These are phyloP conservation scores for Ramichloridium luteum DNA, from an alignment of 2,329 filamentous ascomycete genomes.

Conservation along the genomic window DNA sequence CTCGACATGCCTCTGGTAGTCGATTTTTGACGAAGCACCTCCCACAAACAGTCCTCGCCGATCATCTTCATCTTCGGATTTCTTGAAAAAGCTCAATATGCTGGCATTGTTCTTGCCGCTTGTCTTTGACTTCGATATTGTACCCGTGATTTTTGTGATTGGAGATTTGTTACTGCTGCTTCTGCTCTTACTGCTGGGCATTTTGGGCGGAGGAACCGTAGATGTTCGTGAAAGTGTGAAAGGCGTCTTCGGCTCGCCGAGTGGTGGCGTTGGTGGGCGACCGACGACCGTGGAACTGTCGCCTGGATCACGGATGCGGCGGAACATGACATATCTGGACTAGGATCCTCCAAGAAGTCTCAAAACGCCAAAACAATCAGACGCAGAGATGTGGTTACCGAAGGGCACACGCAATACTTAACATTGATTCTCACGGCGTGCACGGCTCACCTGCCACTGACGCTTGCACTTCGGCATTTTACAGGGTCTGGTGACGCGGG, in stretches of 20 bases:
- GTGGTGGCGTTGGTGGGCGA: constrained; percentile 41
- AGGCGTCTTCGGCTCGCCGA: constrained; percentile 17
- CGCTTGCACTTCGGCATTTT: no score
- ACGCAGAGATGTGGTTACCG: no score
- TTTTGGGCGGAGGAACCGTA: constrained; percentile 19
- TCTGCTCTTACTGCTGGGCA: constrained; percentile 19
- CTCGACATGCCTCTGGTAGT: no score
- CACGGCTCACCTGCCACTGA: no score
- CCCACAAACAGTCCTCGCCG: constrained; percentile 26
- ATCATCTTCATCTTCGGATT: constrained; percentile 29
- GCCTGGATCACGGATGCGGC: constrained; percentile 38
- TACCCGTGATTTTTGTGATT: constrained; percentile 24
- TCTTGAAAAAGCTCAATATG: constrained; percentile 44
- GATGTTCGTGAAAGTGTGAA: constrained; percentile 22
- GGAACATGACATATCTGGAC: constrained; percentile 35
- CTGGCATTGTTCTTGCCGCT: constrained; percentile 36
- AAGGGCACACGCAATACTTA: no score
- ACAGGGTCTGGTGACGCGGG: no score
- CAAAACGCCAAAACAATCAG: no score
- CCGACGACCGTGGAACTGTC: constrained; percentile 31
- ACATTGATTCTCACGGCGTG: no score
- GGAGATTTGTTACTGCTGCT: background rate
- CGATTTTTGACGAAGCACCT: no score
- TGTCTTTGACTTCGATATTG: constrained; percentile 26
- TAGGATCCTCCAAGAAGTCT: no score